Conservation (phyloP, 306 rosid species). For the Sicyos edulis region DNA sequence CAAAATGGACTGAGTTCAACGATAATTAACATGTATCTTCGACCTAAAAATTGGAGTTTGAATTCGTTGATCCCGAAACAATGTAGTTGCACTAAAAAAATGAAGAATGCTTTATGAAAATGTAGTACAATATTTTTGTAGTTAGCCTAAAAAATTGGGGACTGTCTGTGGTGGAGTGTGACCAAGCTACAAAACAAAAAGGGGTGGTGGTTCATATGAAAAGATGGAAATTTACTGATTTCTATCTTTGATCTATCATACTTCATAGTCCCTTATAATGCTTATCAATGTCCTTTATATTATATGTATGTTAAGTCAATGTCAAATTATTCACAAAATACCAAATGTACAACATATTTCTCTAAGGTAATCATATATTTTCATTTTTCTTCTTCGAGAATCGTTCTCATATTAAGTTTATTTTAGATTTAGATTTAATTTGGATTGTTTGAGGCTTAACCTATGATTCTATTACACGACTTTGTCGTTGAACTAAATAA, state of each 20-base stretch:
- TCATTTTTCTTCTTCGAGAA: background rate
- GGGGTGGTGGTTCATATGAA: background rate
- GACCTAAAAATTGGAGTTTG: no score
- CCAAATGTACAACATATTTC: constrained; percentile 14
- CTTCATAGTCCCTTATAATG: background rate
- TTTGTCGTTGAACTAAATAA: no score
- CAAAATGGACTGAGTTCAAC: no score
- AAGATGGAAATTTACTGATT: background rate
- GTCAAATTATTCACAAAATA: constrained; percentile 5
- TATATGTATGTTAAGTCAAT: constrained; percentile 12
- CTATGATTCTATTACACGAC: no score
- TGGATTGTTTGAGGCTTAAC: no score
- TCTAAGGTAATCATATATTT: constrained; percentile 7
- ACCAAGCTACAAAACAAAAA: background rate
- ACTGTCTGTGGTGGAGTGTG: background rate
- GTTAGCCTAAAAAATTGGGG: background rate
- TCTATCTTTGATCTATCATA: background rate
- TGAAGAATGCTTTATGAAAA: background rate
- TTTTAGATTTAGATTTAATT: background rate
- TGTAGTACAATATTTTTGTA: background rate
- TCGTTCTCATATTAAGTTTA: background rate
- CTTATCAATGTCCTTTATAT: no score
- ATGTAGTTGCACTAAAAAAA: no score
- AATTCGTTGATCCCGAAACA: no score
- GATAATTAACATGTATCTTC: no score